phyloP scores from a whole-genome alignment of 2,329 filamentous ascomycete species.

The Leptosphaerulina australis region DNA sequence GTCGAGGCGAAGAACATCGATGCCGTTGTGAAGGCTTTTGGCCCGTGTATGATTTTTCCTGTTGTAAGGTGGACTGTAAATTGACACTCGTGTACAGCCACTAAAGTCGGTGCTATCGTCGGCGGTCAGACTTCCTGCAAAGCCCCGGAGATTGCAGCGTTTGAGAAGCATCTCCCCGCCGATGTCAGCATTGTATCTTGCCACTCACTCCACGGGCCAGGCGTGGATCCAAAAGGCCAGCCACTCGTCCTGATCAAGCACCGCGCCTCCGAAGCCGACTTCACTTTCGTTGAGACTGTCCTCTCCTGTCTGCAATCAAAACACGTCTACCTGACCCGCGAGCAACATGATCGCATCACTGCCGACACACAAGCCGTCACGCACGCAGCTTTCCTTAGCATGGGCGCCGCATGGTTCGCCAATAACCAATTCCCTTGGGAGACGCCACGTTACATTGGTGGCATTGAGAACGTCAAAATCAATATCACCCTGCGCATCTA shows the following conservation, averaged over 20 bases:
- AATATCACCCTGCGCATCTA: constrained; percentile 98
- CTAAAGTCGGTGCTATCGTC: constrained; percentile 92
- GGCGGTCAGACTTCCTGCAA: constrained; percentile 99
- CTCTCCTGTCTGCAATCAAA: constrained; percentile 84
- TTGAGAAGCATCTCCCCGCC: constrained; percentile 82
- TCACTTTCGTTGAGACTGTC: constrained; percentile 78
- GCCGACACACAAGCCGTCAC: constrained; percentile 98
- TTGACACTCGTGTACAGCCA: constrained; percentile 64
- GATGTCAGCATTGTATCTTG: constrained; percentile 95
- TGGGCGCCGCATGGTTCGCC: constrained; percentile 97
- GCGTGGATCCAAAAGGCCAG: constrained; percentile 85
- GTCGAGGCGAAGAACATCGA: constrained; percentile 94
- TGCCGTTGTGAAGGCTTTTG: constrained; percentile 83
- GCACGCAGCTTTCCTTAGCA: constrained; percentile 91
- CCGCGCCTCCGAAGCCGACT: constrained; percentile 76
- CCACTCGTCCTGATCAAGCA: constrained; percentile 94
- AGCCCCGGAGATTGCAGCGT: constrained; percentile 91
- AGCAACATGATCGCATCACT: constrained; percentile 93
- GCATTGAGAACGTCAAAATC: constrained; percentile 99
- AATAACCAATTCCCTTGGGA: constrained; percentile 98
- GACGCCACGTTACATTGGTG: constrained; percentile 90
- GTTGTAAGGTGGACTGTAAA: constrained; percentile 14
- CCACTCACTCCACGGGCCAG: constrained; percentile 94
- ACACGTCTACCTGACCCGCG: constrained; percentile 83
- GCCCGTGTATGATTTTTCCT: constrained; percentile 74